Evolutionary conservation across 768 basidiomycete genomes (phyloP).

Genomic region (Leccinum variicolor): DNA sequence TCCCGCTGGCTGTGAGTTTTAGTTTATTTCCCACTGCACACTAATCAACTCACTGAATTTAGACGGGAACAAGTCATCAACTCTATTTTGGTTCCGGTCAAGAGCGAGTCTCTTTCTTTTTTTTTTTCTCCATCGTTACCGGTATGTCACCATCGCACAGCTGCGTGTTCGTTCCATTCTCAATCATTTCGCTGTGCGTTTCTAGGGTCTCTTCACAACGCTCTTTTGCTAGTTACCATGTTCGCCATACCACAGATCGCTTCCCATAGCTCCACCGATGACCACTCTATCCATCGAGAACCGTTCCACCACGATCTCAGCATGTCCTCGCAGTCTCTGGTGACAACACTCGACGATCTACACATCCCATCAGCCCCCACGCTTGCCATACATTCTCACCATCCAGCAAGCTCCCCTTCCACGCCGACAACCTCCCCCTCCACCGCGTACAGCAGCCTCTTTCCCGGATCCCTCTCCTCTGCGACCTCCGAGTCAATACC

Average conservation of each 20-base stretch:
- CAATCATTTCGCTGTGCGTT: constrained; percentile 1
- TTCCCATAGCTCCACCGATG: constrained; percentile 15
- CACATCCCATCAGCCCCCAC: constrained; percentile 3
- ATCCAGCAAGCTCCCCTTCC: constrained; percentile 18
- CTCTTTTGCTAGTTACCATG: constrained; percentile 10
- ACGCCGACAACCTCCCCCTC: constrained; percentile 27
- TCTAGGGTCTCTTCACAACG: constrained; percentile 11
- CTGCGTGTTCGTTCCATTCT: not conserved
- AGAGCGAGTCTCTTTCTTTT: not conserved
- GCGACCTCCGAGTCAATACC: constrained; percentile 24
- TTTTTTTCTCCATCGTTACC: constrained; percentile 1
- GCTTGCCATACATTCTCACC: not conserved
- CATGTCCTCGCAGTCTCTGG: constrained; percentile 20
- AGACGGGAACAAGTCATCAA: constrained; percentile 16
- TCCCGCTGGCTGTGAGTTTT: not conserved
- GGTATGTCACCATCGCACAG: constrained; percentile 17
- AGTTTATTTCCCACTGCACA: not conserved
- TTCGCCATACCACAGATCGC: not conserved
- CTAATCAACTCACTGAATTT: no score
- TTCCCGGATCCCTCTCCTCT: constrained; percentile 22
- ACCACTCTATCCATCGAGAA: constrained; percentile 8
- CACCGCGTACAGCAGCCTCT: constrained; percentile 17
- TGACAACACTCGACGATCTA: constrained; percentile 9
- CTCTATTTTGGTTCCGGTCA: constrained; percentile 20
- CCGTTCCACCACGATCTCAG: constrained; percentile 9